Evolutionary conservation across 139 green algal genomes (phyloP).

Genomic region (Asterochloris sp.): DNA sequence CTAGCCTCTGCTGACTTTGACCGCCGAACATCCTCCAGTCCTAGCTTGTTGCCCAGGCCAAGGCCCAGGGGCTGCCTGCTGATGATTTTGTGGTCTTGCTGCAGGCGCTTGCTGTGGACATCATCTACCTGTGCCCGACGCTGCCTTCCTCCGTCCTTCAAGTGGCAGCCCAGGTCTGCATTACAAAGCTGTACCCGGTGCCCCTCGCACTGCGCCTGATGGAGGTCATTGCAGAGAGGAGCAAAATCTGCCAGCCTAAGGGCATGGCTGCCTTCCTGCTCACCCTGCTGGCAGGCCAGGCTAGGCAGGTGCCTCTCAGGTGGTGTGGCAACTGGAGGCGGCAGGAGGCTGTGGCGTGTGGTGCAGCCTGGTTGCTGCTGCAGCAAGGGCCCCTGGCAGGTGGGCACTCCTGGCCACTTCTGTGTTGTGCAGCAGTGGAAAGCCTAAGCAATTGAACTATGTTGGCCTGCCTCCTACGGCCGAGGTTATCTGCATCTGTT

Average conservation of each 20-base stretch:
- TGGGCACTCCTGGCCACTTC: background rate
- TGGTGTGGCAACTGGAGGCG: too few species aligned
- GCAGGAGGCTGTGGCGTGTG: background rate
- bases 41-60: background rate
- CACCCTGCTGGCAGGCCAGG: background rate
- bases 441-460: too few species aligned
- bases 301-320: background rate
- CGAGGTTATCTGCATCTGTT: too few species aligned
- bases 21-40: background rate
- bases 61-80: background rate
- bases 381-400: conserved; percentile 30
- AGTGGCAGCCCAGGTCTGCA: conserved; percentile 15
- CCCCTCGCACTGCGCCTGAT: background rate
- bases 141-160: conserved; percentile 18
- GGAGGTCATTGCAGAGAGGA: background rate
- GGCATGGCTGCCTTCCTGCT: background rate
- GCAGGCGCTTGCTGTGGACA: conserved; percentile 31
- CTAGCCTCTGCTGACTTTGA: background rate
- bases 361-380: background rate
- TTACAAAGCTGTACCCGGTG: conserved; percentile 6
- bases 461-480: too few species aligned
- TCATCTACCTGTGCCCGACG: conserved; percentile 19
- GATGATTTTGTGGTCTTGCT: background rate
- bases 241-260: background rate
- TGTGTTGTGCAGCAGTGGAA: background rate